phyloP scores from a whole-genome alignment of 441 rosid species.

The Pelargonium cotyledonis region DNA sequence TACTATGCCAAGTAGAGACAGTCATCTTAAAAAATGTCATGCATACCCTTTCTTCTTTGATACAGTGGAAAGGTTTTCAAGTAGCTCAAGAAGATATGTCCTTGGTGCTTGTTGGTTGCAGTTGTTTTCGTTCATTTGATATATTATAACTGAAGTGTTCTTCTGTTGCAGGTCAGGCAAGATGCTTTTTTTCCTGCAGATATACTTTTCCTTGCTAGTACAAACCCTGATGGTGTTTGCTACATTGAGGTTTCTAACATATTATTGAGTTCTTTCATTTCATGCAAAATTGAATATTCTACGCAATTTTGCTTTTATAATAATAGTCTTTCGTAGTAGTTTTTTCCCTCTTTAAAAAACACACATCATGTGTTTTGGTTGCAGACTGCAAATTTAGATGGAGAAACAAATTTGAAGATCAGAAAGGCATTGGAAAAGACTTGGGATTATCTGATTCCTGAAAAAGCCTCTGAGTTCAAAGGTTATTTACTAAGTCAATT shows the following conservation, averaged over 20 bases:
- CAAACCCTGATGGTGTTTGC: constrained; percentile 94
- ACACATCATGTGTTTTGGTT: constrained; percentile 10
- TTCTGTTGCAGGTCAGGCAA: constrained; percentile 68
- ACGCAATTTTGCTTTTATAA: not conserved
- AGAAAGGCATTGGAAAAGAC: constrained; percentile 97
- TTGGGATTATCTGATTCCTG: constrained; percentile 90
- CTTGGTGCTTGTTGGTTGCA: not conserved
- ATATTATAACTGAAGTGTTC: constrained; percentile 12
- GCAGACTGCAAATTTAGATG: constrained; percentile 98
- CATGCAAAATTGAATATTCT: not conserved
- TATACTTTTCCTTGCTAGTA: constrained; percentile 79
- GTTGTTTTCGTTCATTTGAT: not conserved
- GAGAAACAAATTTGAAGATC: constrained; percentile 98
- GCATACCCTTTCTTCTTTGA: not conserved
- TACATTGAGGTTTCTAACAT: constrained; percentile 64
- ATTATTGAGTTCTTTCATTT: not conserved
- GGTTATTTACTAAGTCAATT: constrained; percentile 34
- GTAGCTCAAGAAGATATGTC: not conserved
- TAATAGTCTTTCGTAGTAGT: too few relatives aligned
- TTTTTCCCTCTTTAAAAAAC: too few relatives aligned
- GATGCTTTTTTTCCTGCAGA: constrained; percentile 97
- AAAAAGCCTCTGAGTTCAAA: constrained; percentile 82
- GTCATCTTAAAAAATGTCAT: too few relatives aligned
- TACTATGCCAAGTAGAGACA: too few relatives aligned
- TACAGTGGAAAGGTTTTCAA: not conserved